phyloP scores from a whole-genome alignment of 495 filamentous ascomycete genomes.

The Penicillium cinerascens region DNA sequence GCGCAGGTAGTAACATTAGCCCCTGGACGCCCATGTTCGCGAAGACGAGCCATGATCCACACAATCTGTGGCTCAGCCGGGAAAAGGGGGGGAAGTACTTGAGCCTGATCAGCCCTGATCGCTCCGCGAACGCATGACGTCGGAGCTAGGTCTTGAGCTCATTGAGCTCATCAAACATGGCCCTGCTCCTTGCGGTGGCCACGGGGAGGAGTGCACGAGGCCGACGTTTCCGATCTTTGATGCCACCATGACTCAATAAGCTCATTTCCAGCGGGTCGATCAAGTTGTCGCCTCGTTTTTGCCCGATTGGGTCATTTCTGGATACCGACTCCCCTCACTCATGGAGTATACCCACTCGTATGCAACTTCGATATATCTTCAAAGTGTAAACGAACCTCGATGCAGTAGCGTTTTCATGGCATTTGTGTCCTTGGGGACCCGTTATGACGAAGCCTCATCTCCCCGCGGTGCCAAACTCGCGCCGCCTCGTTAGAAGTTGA shows the following conservation, averaged over 20 bases:
- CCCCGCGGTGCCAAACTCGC: not conserved
- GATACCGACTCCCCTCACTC: not conserved
- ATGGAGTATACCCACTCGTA: not conserved
- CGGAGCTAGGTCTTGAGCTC: not conserved
- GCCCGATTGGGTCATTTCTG: not conserved
- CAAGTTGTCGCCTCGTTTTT: not conserved
- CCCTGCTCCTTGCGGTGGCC: not conserved
- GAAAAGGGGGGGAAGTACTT: not conserved
- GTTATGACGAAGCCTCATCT: not conserved
- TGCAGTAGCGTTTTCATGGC: not conserved
- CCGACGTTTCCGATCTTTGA: not conserved
- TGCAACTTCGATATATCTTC: not conserved
- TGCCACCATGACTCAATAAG: not conserved
- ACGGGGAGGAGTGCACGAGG: not conserved
- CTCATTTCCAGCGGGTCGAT: not conserved
- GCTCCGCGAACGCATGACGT: not conserved
- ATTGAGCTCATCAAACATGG: not conserved
- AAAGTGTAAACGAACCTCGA: not conserved
- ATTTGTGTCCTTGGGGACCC: not conserved
- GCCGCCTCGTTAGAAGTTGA: not conserved
- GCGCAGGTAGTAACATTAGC: not conserved
- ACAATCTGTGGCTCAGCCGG: conserved; percentile 1
- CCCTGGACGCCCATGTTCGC: not conserved
- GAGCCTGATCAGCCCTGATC: not conserved
- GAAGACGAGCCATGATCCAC: not conserved